Conservation (phyloP, 208 protist genomes). For the Porcisia hertigi region DNA sequence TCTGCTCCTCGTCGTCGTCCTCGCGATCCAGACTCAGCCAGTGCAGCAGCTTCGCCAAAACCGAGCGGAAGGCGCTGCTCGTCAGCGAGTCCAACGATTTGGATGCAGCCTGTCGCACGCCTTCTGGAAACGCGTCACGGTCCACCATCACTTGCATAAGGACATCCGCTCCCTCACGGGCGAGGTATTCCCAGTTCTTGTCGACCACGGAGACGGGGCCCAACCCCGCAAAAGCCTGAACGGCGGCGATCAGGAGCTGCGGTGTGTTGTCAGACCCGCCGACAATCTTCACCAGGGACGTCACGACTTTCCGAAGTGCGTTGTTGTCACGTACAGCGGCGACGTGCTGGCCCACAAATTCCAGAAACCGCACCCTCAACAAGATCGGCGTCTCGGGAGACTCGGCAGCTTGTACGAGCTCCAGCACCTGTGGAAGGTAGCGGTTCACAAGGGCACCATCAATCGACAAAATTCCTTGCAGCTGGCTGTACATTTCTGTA, state of each 20-base stretch:
- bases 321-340: constrained; percentile 65
- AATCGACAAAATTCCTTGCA: constrained; percentile 55
- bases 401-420: constrained; percentile 68
- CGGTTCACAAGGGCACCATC: constrained; percentile 60
- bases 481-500: constrained; percentile 69
- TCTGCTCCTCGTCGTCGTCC: constrained; percentile 76
- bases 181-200: constrained; percentile 81
- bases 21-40: constrained; percentile 88
- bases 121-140: constrained; percentile 72
- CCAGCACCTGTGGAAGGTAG: constrained; percentile 50
- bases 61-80: constrained; percentile 63
- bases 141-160: constrained; percentile 89
- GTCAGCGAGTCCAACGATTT: constrained; percentile 80
- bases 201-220: constrained; percentile 79
- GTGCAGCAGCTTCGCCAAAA: constrained; percentile 86
- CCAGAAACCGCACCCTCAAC: constrained; percentile 71
- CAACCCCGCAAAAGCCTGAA: constrained; percentile 76
- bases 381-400: constrained; percentile 61
- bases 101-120: constrained; percentile 60
- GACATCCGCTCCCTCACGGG: constrained; percentile 84
- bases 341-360: constrained; percentile 69
- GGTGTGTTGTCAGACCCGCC: constrained; percentile 72
- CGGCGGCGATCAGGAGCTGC: constrained; percentile 73
- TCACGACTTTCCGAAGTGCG: constrained; percentile 77
- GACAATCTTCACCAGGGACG: constrained; percentile 81